These are phyloP conservation scores for Diplodia seriata DNA, from an alignment of 2,329 filamentous ascomycete genomes.

Conservation along the genomic window DNA sequence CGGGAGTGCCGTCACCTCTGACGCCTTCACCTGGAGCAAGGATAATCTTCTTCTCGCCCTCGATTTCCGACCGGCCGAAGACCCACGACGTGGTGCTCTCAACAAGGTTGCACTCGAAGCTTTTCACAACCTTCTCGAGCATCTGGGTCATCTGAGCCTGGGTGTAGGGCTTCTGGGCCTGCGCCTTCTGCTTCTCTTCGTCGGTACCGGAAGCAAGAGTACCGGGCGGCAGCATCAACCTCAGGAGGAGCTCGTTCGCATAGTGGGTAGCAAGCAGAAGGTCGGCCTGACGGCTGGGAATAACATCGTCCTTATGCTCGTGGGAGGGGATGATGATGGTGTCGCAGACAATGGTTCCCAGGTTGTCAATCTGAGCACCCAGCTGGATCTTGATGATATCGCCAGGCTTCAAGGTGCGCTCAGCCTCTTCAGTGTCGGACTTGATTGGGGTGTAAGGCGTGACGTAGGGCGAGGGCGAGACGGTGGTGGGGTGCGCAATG, in stretches of 20 bases:
- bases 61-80: slow-evolving; percentile 97
- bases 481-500: slow-evolving; percentile 90
- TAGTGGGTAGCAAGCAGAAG: slow-evolving; percentile 91
- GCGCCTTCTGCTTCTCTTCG: slow-evolving; percentile 91
- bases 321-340: slow-evolving; percentile 76
- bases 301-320: slow-evolving; percentile 66
- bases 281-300: slow-evolving; percentile 82
- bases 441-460: slow-evolving; percentile 95
- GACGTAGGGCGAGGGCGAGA: slow-evolving; percentile 92
- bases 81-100: slow-evolving; percentile 98
- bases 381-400: slow-evolving; percentile 97
- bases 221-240: slow-evolving; percentile 90
- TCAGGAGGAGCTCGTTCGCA: slow-evolving; percentile 91
- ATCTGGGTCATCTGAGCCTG: slow-evolving; percentile 87
- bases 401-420: slow-evolving; percentile 76
- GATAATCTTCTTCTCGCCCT: slow-evolving; percentile 98
- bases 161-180: slow-evolving; percentile 79
- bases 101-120: slow-evolving; percentile 89
- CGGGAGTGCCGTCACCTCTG: slow-evolving; percentile 88
- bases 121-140: slow-evolving; percentile 89
- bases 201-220: slow-evolving; percentile 82
- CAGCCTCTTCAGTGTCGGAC: slow-evolving; percentile 85
- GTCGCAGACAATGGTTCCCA: slow-evolving; percentile 95
- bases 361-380: slow-evolving; percentile 98
- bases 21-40: slow-evolving; percentile 83